These are phyloP conservation scores for Hysterangium stoloniferum DNA, from an alignment of 768 basidiomycete species.

Conservation along the genomic window DNA sequence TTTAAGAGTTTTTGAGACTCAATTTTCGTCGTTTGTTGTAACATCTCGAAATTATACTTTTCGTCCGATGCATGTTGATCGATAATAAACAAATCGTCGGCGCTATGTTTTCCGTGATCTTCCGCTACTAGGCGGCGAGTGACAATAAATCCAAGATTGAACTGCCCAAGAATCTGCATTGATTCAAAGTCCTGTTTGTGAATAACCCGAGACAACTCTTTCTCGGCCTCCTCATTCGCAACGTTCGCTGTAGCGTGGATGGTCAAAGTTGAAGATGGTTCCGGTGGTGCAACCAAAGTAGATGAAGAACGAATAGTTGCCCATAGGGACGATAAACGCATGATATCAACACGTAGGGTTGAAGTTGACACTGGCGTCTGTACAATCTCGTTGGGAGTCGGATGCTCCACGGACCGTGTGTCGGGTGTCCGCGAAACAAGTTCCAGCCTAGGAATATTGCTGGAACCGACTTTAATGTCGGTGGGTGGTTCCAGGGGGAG, in stretches of 20 bases:
- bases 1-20: constrained; percentile 77
- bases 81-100: constrained; percentile 90
- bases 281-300: neutral
- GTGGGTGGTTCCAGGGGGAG: no score
- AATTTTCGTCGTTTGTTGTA: constrained; percentile 87
- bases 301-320: constrained; percentile 8
- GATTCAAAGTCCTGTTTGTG: constrained; percentile 73
- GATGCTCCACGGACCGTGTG: constrained; percentile 1
- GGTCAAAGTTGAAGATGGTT: constrained; percentile 10
- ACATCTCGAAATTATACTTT: constrained; percentile 95
- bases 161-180: constrained; percentile 90
- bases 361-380: constrained; percentile 23
- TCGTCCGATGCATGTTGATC: constrained; percentile 98
- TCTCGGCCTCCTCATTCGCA: constrained; percentile 40
- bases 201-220: constrained; percentile 76
- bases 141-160: constrained; percentile 93
- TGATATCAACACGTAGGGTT: constrained; percentile 29
- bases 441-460: no score
- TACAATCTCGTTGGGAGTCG: constrained; percentile 34
- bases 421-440: neutral
- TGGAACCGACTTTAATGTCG: no score
- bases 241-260: constrained; percentile 14
- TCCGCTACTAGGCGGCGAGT: constrained; percentile 46
- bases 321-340: constrained; percentile 13
- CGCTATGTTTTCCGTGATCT: neutral